Percentiles rank a stretch among this genome's conserved stretches.
Evolutionary conservation across 495 filamentous ascomycete species (phyloP).

Genomic region (Talaromyces wortmannii): DNA sequence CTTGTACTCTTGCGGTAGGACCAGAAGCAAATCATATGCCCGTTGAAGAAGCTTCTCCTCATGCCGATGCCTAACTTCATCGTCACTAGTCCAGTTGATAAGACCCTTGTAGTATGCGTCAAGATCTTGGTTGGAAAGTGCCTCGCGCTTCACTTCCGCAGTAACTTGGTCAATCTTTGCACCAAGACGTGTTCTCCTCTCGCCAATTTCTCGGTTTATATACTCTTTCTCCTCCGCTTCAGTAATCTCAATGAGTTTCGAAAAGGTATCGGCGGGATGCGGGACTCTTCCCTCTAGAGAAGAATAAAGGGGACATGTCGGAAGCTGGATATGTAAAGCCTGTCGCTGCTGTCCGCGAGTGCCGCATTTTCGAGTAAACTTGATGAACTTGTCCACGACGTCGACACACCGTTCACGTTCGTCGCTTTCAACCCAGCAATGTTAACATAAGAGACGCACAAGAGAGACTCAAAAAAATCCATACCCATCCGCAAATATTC

Average conservation of each 20-base stretch:
- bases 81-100: slow-evolving; percentile 85
- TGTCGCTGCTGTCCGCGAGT: slow-evolving; percentile 63
- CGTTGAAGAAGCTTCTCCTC: slow-evolving; percentile 87
- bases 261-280: slow-evolving; percentile 74
- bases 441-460: slow-evolving; percentile 3
- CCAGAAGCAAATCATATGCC: slow-evolving; percentile 67
- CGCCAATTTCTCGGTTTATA: slow-evolving; percentile 86
- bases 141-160: slow-evolving; percentile 78
- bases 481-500: slow-evolving; percentile 62
- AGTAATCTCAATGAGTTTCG: slow-evolving; percentile 73
- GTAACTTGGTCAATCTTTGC: slow-evolving; percentile 77
- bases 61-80: slow-evolving; percentile 72
- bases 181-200: slow-evolving; percentile 81
- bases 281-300: slow-evolving; percentile 81
- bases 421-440: slow-evolving; percentile 29
- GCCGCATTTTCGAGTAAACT: slow-evolving; percentile 62
- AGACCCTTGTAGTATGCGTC: slow-evolving; percentile 71
- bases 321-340: slow-evolving; percentile 69
- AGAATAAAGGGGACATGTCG: slow-evolving; percentile 67
- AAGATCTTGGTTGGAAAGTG: slow-evolving; percentile 61
- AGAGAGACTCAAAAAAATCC: slow-evolving; percentile 17
- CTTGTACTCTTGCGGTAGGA: slow-evolving; percentile 60
- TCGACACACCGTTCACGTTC: slow-evolving; percentile 69
- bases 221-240: slow-evolving; percentile 84
- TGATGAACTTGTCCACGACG: slow-evolving; percentile 71